phyloP scores from a whole-genome alignment of 2,329 filamentous ascomycete species.

The Botrytis byssoidea region DNA sequence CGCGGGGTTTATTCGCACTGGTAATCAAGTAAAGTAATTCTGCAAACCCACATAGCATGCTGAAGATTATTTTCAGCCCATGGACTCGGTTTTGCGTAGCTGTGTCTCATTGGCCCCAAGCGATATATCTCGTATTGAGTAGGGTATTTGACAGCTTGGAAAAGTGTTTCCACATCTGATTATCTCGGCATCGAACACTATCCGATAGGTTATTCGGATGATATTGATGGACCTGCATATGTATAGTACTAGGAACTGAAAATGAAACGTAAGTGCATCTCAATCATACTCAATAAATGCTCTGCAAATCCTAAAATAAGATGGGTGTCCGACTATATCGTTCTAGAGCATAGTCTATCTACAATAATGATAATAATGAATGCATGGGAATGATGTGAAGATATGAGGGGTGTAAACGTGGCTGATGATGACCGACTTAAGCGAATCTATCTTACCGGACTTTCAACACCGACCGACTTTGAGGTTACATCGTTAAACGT shows the following conservation, averaged over 20 bases:
- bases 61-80: slow-evolving; percentile 9
- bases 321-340: neutral
- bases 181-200: neutral
- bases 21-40: neutral
- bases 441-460: slow-evolving; percentile 9
- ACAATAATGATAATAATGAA: neutral
- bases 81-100: slow-evolving; percentile 10
- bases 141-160: neutral
- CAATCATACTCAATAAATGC: slow-evolving; percentile 12
- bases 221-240: slow-evolving; percentile 15
- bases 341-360: slow-evolving; percentile 8
- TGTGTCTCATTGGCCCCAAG: neutral
- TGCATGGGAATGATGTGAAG: neutral
- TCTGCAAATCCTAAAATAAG: neutral
- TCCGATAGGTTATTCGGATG: slow-evolving; percentile 6
- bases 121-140: slow-evolving; percentile 10
- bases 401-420: neutral
- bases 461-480: neutral
- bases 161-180: neutral
- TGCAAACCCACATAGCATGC: neutral
- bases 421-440: slow-evolving; percentile 8
- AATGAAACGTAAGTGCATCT: slow-evolving; percentile 10
- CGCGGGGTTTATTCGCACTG: neutral
- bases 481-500: slow-evolving; percentile 2
- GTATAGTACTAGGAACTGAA: neutral